phyloP scores from a whole-genome alignment of 371 early-diverging fungal genomes.

The Mucor circinelloides region DNA sequence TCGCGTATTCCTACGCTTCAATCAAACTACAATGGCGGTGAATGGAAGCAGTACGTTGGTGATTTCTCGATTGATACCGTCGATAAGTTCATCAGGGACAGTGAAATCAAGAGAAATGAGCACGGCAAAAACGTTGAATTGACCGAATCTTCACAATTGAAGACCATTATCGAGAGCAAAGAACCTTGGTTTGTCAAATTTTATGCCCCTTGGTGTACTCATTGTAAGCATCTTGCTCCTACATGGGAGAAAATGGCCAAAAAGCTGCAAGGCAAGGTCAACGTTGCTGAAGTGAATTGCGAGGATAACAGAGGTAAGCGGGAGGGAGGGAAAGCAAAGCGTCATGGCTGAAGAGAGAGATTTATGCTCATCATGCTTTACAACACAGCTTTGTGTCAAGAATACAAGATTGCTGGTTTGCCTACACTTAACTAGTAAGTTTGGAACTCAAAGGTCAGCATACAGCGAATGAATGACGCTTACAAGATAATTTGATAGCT shows the following conservation, averaged over 20 bases:
- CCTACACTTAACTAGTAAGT: slow-evolving; percentile 76
- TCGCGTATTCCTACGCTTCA: slow-evolving; percentile 12
- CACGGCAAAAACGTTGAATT: slow-evolving; percentile 12
- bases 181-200: slow-evolving; percentile 76
- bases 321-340: too few species aligned
- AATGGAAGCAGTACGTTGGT: slow-evolving; percentile 17
- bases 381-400: slow-evolving; percentile 46
- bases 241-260: slow-evolving; percentile 71
- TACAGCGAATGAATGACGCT: neutral
- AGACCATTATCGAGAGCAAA: slow-evolving; percentile 16
- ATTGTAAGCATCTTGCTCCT: slow-evolving; percentile 83
- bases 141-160: neutral
- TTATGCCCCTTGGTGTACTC: slow-evolving; percentile 89
- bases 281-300: slow-evolving; percentile 86
- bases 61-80: slow-evolving; percentile 1
- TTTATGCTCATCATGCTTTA: neutral
- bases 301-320: slow-evolving; percentile 51
- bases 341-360: neutral
- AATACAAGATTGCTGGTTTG: slow-evolving; percentile 70
- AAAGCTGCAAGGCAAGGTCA: slow-evolving; percentile 58
- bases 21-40: slow-evolving; percentile 4
- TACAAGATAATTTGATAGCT: slow-evolving; percentile 9
- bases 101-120: slow-evolving; percentile 1
- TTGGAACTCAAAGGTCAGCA: neutral
- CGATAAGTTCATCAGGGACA: slow-evolving; percentile 9